phyloP scores from a whole-genome alignment of 805 yeast genomes.

The Cyberlindnera mrakii region DNA sequence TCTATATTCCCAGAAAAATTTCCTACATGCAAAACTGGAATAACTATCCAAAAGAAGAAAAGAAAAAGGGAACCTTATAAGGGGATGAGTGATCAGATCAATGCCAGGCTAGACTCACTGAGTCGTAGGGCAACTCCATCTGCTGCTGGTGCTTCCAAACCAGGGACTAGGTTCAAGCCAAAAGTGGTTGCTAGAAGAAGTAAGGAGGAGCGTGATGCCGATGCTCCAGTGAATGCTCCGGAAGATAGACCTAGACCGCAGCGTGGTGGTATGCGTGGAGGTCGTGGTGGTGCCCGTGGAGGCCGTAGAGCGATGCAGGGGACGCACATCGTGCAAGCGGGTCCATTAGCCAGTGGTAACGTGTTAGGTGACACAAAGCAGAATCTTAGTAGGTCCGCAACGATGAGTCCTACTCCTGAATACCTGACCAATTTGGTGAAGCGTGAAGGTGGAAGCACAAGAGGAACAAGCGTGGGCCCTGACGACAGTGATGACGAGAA shows the following conservation, averaged over 20 bases:
- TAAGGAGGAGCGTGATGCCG: constrained; percentile 76
- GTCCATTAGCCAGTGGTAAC: constrained; percentile 60
- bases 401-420: constrained; percentile 36
- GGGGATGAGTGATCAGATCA: constrained; percentile 18
- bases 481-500: constrained; percentile 37
- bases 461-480: constrained; percentile 21
- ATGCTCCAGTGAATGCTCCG: constrained; percentile 42
- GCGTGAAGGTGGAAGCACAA: constrained; percentile 19
- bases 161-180: constrained; percentile 73
- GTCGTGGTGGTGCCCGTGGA: constrained; percentile 19
- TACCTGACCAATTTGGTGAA: constrained; percentile 30
- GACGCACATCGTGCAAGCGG: constrained; percentile 64
- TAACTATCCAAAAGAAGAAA: not conserved
- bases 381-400: constrained; percentile 16
- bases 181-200: constrained; percentile 80
- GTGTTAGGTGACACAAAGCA: constrained; percentile 21
- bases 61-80: too few relatives aligned
- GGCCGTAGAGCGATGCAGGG: constrained; percentile 27
- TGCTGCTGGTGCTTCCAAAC: constrained; percentile 27
- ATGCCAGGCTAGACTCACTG: constrained; percentile 32
- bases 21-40: not conserved
- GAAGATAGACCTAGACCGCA: constrained; percentile 8
- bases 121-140: constrained; percentile 25
- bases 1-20: not conserved
- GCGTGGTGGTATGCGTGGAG: constrained; percentile 16